phyloP scores from a whole-genome alignment of 1,284 basidiomycete genomes.

The Vanrija sp. region DNA sequence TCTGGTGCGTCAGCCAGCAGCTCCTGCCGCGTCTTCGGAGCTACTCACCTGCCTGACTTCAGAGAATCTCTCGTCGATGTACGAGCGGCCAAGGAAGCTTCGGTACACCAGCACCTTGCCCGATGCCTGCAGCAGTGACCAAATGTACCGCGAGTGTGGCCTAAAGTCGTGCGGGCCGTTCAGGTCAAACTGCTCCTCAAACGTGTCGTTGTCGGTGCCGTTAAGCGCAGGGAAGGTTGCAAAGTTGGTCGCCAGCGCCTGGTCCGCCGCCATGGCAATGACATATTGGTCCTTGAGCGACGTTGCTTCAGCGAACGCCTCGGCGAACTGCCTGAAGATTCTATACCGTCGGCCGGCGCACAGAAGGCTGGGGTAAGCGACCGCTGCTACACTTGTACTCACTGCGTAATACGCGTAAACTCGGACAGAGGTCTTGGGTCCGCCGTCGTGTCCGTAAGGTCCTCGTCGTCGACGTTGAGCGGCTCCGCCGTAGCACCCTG shows the following conservation, averaged over 20 bases:
- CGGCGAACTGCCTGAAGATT: conserved; percentile 23
- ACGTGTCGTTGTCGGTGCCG: conserved; percentile 10
- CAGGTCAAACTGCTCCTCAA: conserved; percentile 18
- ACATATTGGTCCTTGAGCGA: conserved; percentile 18
- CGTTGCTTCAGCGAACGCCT: conserved; percentile 17
- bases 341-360: conserved; percentile 17
- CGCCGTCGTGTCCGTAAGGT: conserved; percentile 16
- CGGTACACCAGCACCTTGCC: conserved; percentile 21
- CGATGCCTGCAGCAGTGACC: conserved; percentile 14
- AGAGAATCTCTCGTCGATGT: conserved; percentile 25
- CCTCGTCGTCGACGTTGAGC: conserved; percentile 19
- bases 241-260: conserved; percentile 16
- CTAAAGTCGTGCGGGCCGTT: conserved; percentile 15
- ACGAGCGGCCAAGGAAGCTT: conserved; percentile 24
- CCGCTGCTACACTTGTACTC: no score
- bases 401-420: conserved; percentile 13
- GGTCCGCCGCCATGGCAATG: conserved; percentile 14
- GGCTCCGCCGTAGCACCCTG: conserved; percentile 19
- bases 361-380: background rate
- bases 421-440: conserved; percentile 9
- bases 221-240: conserved; percentile 14
- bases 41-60: conserved; percentile 20
- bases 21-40: background rate
- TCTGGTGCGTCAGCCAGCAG: conserved; percentile 5
- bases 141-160: conserved; percentile 21